These are phyloP conservation scores for Dactylella cylindrospora DNA, from an alignment of 2,329 filamentous ascomycete genomes.

Conservation along the genomic window DNA sequence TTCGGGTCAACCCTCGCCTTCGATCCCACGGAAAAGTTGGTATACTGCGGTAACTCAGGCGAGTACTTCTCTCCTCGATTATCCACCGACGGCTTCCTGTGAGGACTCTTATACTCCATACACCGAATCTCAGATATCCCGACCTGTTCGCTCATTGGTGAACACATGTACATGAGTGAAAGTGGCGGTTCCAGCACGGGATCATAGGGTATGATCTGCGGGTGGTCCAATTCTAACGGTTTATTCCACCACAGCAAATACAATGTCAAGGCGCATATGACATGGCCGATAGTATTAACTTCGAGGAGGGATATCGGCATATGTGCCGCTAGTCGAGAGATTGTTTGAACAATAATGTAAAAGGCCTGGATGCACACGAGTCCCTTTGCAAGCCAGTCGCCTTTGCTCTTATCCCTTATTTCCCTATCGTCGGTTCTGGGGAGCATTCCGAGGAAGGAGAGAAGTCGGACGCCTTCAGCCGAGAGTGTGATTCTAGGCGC, in stretches of 20 bases:
- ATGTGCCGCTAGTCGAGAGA: slow-evolving; percentile 42
- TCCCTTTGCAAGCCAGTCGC: slow-evolving; percentile 48
- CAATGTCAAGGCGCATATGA: slow-evolving; percentile 47
- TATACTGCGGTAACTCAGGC: slow-evolving; percentile 22
- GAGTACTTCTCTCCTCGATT: slow-evolving; percentile 5
- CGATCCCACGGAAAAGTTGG: slow-evolving; percentile 32
- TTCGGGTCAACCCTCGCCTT: slow-evolving; percentile 28
- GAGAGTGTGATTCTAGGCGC: slow-evolving; percentile 22
- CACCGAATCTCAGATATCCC: slow-evolving; percentile 31
- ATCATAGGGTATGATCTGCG: slow-evolving; percentile 24
- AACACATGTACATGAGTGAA: slow-evolving; percentile 36
- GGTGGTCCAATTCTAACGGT: slow-evolving; percentile 45
- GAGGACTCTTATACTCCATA: slow-evolving; percentile 26
- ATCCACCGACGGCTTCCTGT: slow-evolving; percentile 1
- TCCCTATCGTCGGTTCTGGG: slow-evolving; percentile 43
- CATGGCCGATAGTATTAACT: slow-evolving; percentile 49
- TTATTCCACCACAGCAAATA: slow-evolving; percentile 50
- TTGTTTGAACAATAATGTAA: slow-evolving; percentile 48
- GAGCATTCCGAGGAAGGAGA: slow-evolving; percentile 31
- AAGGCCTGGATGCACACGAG: slow-evolving; percentile 49
- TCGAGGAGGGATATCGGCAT: slow-evolving; percentile 49
- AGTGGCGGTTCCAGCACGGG: slow-evolving; percentile 12
- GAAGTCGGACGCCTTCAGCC: slow-evolving; percentile 20
- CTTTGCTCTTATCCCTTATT: slow-evolving; percentile 50
- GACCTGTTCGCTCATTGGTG: slow-evolving; percentile 21